Percentiles rank a stretch among this genome's conserved stretches.
These are phyloP conservation scores for Lolium rigidum DNA, from an alignment of 176 grass and related monocot genomes.

Conservation along the genomic window DNA sequence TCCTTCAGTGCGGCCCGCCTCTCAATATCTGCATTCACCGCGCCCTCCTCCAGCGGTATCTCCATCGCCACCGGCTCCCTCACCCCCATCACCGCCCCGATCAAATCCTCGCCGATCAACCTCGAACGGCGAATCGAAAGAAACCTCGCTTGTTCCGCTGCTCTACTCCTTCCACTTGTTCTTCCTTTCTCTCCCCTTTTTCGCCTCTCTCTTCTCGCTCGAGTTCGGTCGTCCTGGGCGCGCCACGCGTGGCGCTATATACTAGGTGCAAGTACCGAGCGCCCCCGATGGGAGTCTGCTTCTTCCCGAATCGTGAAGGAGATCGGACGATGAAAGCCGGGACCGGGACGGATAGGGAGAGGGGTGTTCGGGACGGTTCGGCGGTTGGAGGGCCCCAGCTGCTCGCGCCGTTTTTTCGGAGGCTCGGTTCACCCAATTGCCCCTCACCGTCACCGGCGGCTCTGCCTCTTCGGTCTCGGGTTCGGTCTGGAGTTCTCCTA, in stretches of 20 bases:
- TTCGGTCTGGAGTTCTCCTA: no score
- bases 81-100: slow-evolving; percentile 47
- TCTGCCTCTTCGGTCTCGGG: no score
- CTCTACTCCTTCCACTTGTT: slow-evolving; percentile 6
- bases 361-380: no score
- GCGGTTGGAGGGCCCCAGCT: no score
- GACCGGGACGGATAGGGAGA: no score
- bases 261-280: not conserved
- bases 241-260: slow-evolving; percentile 33
- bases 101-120: not conserved
- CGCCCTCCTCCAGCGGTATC: slow-evolving; percentile 56
- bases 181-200: no score
- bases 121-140: not conserved
- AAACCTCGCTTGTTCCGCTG: slow-evolving; percentile 3
- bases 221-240: not conserved
- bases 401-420: no score
- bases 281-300: not conserved
- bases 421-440: no score
- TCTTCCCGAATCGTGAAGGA: not conserved
- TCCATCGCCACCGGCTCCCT: slow-evolving; percentile 75
- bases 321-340: slow-evolving; percentile 3
- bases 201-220: not conserved
- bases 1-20: slow-evolving; percentile 70
- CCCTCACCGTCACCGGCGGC: no score
- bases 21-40: slow-evolving; percentile 65